phyloP scores from a whole-genome alignment of 75 land plant genomes.

The Picea glauca region DNA sequence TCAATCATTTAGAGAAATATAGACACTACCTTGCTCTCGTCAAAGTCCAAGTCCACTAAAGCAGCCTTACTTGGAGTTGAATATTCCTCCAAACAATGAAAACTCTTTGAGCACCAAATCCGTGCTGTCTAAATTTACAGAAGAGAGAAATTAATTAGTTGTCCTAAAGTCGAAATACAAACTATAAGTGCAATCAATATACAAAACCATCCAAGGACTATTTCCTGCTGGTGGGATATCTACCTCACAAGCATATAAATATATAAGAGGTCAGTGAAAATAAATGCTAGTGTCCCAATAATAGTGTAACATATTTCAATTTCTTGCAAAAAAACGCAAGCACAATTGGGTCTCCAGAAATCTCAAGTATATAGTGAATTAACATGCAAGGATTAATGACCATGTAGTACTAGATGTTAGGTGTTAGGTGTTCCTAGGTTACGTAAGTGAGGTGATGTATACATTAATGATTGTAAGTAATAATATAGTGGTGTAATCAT shows the following conservation, averaged over 20 bases:
- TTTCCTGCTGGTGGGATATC: neutral
- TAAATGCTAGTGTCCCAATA: neutral
- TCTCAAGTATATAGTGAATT: too few species aligned
- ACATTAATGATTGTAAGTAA: too few species aligned
- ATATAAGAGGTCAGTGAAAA: neutral
- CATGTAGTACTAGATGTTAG: too few species aligned
- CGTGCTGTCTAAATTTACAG: conserved; percentile 42
- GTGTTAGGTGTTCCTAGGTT: too few species aligned
- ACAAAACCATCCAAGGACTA: neutral
- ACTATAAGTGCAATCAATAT: neutral
- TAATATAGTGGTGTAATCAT: too few species aligned
- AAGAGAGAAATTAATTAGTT: neutral
- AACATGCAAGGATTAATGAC: too few species aligned
- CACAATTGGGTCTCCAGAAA: neutral
- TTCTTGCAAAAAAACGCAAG: neutral
- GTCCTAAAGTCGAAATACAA: neutral
- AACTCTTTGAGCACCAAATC: conserved; percentile 68
- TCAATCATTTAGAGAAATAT: neutral
- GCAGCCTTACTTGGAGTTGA: conserved; percentile 28
- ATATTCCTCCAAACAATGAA: conserved; percentile 70
- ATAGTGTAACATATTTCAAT: neutral
- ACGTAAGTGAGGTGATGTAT: too few species aligned
- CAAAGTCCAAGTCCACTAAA: conserved; percentile 81
- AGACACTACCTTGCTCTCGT: conserved; percentile 68
- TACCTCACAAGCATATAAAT: neutral